phyloP scores from a whole-genome alignment of 2,329 filamentous ascomycete genomes.

The Mycogone perniciosa region DNA sequence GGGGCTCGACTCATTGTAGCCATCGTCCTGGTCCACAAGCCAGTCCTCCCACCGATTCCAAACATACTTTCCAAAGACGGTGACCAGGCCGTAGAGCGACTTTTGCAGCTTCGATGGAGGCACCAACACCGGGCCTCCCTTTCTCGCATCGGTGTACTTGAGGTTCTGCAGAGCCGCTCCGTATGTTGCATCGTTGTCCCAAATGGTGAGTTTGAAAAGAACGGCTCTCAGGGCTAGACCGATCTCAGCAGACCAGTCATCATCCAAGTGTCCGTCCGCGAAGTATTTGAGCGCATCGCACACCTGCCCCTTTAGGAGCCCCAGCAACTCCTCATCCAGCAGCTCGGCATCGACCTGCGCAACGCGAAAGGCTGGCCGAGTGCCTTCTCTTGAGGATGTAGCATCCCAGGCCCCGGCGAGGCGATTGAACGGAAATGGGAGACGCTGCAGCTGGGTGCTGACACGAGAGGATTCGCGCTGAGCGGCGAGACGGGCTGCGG shows the following conservation, averaged over 20 bases:
- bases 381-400: conserved; percentile 68
- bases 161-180: conserved; percentile 89
- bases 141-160: conserved; percentile 78
- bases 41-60: conserved; percentile 92
- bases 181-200: conserved; percentile 95
- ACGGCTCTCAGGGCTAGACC: conserved; percentile 67
- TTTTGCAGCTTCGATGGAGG: conserved; percentile 80
- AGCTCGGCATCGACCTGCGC: conserved; percentile 95
- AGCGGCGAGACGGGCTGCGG: conserved; percentile 48
- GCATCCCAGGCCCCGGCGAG: conserved; percentile 61
- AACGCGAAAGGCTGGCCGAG: conserved; percentile 80
- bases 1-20: conserved; percentile 57
- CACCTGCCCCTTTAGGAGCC: conserved; percentile 79
- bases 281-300: conserved; percentile 85
- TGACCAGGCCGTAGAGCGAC: conserved; percentile 72
- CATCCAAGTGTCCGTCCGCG: conserved; percentile 64
- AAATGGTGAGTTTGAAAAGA: conserved; percentile 91
- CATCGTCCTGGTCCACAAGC: conserved; percentile 69
- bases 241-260: conserved; percentile 86
- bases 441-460: conserved; percentile 47
- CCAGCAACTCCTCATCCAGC: conserved; percentile 84
- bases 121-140: conserved; percentile 52
- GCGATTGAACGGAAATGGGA: conserved; percentile 58
- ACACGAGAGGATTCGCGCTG: conserved; percentile 47
- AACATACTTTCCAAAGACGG: conserved; percentile 79